Base-by-base conservation (phyloP, 2,329 filamentous ascomycete species). In the Helicocarpus griseus region DNA sequence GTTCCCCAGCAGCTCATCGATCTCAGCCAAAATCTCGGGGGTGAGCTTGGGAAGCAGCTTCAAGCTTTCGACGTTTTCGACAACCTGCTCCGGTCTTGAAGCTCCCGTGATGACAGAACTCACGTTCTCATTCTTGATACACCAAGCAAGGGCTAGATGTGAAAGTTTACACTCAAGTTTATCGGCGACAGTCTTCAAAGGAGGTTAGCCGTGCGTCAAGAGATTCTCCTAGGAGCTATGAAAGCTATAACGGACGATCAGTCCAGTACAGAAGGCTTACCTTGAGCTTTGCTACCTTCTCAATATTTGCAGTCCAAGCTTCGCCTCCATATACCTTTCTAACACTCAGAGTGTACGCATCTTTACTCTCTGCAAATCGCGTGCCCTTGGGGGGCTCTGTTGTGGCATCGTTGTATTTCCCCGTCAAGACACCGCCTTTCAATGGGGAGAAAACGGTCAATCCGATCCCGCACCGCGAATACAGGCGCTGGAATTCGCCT, bases 351-450 rank as follows among this genome's bases (percentile, higher is more conserved):
- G 83, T 75, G 62, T 77, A 85, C 50, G 76, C 73, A 52, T 83
- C 76, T 40, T 77, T 71, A 44, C 75, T 75, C 58, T 75, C 74
- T 11, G 76, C 76, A 49, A 84, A 73, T 26, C 83, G 73, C n/a
- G 78, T 81, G 55, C 77, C 77, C 3, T 76, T 69, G 2, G 81
- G 80, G 38, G 60, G 59, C 44, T 55, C 40, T 13, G 54, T 53
- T n/a, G 83, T 77, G 26, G 78, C 79, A 58, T 83, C 70, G 61
- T 80, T 82, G 67, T 86, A 86, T 67, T 86, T 86, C 33, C 83
- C 83, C 2, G 80, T 81, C 54, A 86, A 68, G 54, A 86, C 73
- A 7, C 83, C 83, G 53, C 70, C 69, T 55, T 77, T 76, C 38
- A 87, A 67, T 1, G 83, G 83, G 6, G 76, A 80, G 69, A 80